Evolutionary conservation across 805 yeast genomes (phyloP), one percentile per base, ranked within the genome.

Genomic region (Suhomyces canberraensis): DNA sequence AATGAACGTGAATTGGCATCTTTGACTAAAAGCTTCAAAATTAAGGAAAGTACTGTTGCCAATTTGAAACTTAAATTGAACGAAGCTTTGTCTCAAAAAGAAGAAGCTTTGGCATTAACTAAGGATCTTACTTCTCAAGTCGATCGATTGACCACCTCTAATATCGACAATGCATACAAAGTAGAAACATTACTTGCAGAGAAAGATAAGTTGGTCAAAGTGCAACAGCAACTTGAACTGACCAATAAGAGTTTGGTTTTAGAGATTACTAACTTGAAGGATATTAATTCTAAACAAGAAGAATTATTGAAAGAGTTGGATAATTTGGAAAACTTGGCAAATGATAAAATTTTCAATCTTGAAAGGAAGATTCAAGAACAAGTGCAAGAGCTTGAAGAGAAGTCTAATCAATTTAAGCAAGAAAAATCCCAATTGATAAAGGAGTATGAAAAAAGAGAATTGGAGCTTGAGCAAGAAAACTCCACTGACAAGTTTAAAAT

Each of bases 101-200:
- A 65, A 22, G 59, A 83, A 40, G 50, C 79, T 3, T 60, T 56
- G 3, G 66, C 69, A 0, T 50, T 81, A 14, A 63, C 68, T 21
- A 51, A 60, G 14, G 86, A 81, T 50, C 58, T 79, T n/a, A 32
- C 21, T 9, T 17, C n/a, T n/a, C 29, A 40, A 17, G 30, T 36
- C 17, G 29, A 36, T 11, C 35, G 35, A 11, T 39, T 47, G 17
- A 37, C 35, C 8, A 38, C 41, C 14, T 21, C 39, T 13, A 51
- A 47, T 19, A 14, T 42, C 11, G 47, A 45, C 14, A 25, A 24
- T 15, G 43, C 41, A 14, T 19, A 29, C 3, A 47, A 50, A 24
- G 33, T 55, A 4, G 54, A 54, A 35, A 21, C 30, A 11, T 37
- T 46, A 20, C 16, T 48, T 9, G 40, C 40, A 20, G 59, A 54